phyloP scores from a whole-genome alignment of 2,329 filamentous ascomycete species.

The Amphichorda felina region DNA sequence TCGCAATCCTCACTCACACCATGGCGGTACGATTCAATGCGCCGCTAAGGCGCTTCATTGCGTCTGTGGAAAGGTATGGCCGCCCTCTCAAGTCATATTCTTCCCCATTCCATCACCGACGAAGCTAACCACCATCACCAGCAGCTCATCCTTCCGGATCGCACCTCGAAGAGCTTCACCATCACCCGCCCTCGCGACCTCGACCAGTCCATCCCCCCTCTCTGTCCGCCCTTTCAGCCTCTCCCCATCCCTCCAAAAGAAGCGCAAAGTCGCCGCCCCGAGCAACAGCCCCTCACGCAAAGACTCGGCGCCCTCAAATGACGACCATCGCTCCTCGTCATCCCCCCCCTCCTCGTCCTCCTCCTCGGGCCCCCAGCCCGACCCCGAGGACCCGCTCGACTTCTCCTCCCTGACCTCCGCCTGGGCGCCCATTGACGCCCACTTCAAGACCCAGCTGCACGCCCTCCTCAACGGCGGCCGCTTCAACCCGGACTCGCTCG shows the following conservation, averaged over 20 bases:
- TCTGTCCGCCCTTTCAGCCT: conserved; percentile 17
- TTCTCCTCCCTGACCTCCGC: conserved; percentile 35
- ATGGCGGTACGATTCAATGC: conserved; percentile 1
- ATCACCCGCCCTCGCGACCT: conserved; percentile 1
- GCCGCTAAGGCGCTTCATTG: conserved; percentile 1
- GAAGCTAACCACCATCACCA: background rate
- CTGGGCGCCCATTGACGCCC: conserved; percentile 25
- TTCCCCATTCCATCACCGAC: no score
- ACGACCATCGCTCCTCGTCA: conserved; percentile 4
- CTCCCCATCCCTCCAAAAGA: conserved; percentile 19
- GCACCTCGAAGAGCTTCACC: conserved; percentile 1
- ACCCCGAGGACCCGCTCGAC: conserved; percentile 33
- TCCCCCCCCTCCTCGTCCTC: conserved; percentile 7
- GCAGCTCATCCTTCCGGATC: background rate
- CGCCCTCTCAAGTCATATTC: no score
- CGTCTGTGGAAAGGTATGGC: background rate
- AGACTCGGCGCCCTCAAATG: conserved; percentile 1
- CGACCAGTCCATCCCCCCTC: conserved; percentile 1
- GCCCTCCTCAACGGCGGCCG: conserved; percentile 30
- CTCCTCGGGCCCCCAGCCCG: conserved; percentile 12
- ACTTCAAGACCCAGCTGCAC: conserved; percentile 30
- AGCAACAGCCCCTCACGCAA: conserved; percentile 15
- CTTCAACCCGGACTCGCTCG: conserved; percentile 38
- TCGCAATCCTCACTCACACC: background rate
- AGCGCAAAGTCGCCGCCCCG: conserved; percentile 22